phyloP scores from a whole-genome alignment of 2,329 filamentous ascomycete species.

The Cladophialophora yegresii region DNA sequence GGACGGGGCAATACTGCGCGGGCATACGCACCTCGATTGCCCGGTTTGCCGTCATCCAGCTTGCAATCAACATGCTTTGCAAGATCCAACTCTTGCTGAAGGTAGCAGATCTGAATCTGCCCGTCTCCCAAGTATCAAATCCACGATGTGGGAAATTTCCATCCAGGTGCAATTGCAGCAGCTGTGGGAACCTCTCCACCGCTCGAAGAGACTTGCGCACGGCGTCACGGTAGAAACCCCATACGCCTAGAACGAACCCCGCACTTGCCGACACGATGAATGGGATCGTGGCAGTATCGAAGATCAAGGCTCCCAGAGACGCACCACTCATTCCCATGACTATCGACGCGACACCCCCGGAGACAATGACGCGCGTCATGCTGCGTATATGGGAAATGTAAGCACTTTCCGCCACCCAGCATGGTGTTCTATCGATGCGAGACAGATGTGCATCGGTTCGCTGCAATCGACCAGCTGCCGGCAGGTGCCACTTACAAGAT shows the following conservation, averaged over 20 bases:
- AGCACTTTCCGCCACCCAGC: not conserved
- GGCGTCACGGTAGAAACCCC: constrained; percentile 34
- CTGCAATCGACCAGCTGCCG: not conserved
- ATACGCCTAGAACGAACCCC: constrained; percentile 30
- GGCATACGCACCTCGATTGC: constrained; percentile 30
- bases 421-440: not conserved
- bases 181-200: constrained; percentile 30
- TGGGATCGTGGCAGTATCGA: constrained; percentile 32
- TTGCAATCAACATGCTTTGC: constrained; percentile 33
- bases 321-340: constrained; percentile 32
- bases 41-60: constrained; percentile 32
- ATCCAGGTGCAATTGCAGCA: constrained; percentile 34
- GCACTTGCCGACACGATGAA: constrained; percentile 28
- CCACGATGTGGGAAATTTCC: constrained; percentile 33
- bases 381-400: constrained; percentile 9
- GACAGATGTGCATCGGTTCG: not conserved
- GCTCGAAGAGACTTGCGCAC: constrained; percentile 29
- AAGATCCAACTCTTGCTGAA: constrained; percentile 30
- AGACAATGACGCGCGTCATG: constrained; percentile 31
- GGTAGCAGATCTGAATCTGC: constrained; percentile 19
- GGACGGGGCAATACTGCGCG: not conserved
- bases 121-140: constrained; percentile 27
- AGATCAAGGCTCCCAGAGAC: constrained; percentile 26
- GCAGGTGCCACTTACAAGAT: constrained; percentile 26
- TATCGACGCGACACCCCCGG: constrained; percentile 25